Evolutionary conservation across 2,329 filamentous ascomycete genomes (phyloP).

Genomic region (Fusarium dlaminii): DNA sequence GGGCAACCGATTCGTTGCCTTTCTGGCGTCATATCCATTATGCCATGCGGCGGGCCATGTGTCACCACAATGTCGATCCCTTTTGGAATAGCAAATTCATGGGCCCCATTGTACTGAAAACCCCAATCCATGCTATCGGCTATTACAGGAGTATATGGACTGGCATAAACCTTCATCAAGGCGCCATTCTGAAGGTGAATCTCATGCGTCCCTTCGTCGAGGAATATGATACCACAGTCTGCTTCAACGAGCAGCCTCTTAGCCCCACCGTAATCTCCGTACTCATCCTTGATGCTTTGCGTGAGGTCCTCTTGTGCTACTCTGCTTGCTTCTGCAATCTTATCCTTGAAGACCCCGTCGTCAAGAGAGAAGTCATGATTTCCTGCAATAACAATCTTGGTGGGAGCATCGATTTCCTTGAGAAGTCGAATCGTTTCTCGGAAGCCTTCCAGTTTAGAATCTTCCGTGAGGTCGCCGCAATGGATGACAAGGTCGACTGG

Average conservation of each 20-base stretch:
- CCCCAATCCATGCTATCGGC: conserved; percentile 48
- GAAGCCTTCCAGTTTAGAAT: conserved; percentile 55
- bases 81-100: conserved; percentile 41
- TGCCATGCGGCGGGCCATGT: conserved; percentile 50
- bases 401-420: conserved; percentile 50
- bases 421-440: conserved; percentile 51
- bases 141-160: conserved; percentile 54
- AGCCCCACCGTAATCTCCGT: conserved; percentile 51
- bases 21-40: conserved; percentile 51
- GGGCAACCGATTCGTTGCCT: conserved; percentile 44
- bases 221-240: conserved; percentile 48
- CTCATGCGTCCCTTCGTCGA: conserved; percentile 54
- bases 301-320: conserved; percentile 2
- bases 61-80: conserved; percentile 47
- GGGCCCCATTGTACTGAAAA: conserved; percentile 53
- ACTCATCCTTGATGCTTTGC: conserved; percentile 39
- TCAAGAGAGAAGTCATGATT: conserved; percentile 62
- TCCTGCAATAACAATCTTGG: conserved; percentile 61
- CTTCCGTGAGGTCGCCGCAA: conserved; percentile 59
- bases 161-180: conserved; percentile 54
- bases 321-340: conserved; percentile 32
- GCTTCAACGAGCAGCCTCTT: conserved; percentile 41
- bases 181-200: conserved; percentile 55
- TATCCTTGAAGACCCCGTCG: conserved; percentile 45
- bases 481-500: conserved; percentile 57